Base-by-base conservation (phyloP, 1,284 basidiomycete genomes). In the Boletus smithii region DNA sequence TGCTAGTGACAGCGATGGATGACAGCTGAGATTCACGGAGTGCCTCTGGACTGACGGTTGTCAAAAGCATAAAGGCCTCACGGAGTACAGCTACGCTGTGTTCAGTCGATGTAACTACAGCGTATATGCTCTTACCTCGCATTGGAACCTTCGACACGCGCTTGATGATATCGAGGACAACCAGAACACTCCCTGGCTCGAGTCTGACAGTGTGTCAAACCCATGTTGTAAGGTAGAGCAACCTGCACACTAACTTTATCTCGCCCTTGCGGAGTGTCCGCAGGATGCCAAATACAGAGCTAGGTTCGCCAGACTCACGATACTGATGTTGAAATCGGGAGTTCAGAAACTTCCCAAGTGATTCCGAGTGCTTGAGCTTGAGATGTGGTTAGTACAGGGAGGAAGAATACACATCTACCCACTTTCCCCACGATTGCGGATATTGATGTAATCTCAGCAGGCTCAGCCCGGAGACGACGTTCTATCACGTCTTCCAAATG, bases 61-160 rank as follows among this genome's bases (percentile, higher is more conserved):
- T 60, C 7, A 84, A 58, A 6, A 77, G 57, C n/a, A 67, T 60
- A 60, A 85, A 86, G 14, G 76, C 72, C 36, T 76, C 76, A 13
- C 71, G 63, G 38, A 79, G 61, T 17, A 75, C 51, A 42, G 69
- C 77, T 75, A 49, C 20, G 33, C n/a, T 27, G 30, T 39, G 32
- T 24, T 53, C 35, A 57, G 51, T 20, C 9, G 10, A 39, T 30
- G 37, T 30, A 20, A 31, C 10, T 5, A 22, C 14, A 27, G 26
- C 5, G 27, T 11, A 26, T 24, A 23, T 14, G 14, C 53, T 37
- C 66, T 34, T 55, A 77, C 75, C 65, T 56, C 63, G 62, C 40
- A 62, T 58, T 30, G 63, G 62, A 23, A 57, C 56, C 16, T 58
- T 55, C 9, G 69, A 62, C 4, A 62, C 62, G 5, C 53, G 58